Evolutionary conservation across 495 filamentous ascomycete species (phyloP).

Genomic region (Neurospora pannonica): DNA sequence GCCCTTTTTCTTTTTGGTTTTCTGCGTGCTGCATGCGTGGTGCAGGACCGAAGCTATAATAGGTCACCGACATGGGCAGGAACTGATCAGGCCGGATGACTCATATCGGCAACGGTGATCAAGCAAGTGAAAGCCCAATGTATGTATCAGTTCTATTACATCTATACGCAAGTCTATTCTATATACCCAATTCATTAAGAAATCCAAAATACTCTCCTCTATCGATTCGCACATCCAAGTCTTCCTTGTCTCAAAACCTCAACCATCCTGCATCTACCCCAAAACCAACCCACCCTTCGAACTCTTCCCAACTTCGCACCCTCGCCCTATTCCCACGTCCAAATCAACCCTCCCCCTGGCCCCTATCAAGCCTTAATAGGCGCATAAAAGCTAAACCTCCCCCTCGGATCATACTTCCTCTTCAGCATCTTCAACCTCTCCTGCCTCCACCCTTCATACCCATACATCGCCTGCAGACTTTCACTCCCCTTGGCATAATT

Average conservation of each 20-base stretch:
- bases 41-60: background rate
- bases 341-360: background rate
- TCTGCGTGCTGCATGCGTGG: background rate
- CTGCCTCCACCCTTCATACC: constrained; percentile 41
- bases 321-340: background rate
- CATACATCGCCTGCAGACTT: constrained; percentile 35
- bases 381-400: constrained; percentile 44
- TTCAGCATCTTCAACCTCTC: constrained; percentile 37
- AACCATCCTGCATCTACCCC: background rate
- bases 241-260: background rate
- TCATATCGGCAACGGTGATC: background rate
- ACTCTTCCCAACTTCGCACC: background rate
- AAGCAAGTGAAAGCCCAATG: background rate
- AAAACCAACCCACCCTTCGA: background rate
- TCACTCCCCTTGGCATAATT: constrained; percentile 55
- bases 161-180: background rate
- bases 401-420: constrained; percentile 45
- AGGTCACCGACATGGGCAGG: background rate
- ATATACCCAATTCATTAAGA: background rate
- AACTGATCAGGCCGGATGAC: background rate
- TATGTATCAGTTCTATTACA: background rate
- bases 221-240: background rate
- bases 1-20: background rate
- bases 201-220: background rate
- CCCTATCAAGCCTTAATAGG: constrained; percentile 15